Evolutionary conservation across 495 filamentous ascomycete genomes (phyloP).

Genomic region (Cudoniella acicularis): DNA sequence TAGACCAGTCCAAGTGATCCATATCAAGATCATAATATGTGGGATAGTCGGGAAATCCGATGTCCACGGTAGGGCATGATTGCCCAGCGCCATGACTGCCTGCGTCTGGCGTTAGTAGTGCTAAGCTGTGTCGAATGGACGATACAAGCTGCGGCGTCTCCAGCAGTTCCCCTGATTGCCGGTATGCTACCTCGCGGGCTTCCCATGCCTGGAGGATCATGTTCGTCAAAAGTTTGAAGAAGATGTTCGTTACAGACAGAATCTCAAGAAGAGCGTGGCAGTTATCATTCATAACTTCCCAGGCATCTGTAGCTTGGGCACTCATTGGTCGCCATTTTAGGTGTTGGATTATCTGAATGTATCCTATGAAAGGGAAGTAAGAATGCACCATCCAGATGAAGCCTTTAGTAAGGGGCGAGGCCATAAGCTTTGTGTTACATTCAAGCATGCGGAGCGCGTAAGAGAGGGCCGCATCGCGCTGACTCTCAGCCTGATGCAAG

Average conservation of each 20-base stretch:
- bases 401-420: slow-evolving; percentile 35
- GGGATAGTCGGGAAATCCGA: slow-evolving; percentile 20
- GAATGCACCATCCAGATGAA: slow-evolving; percentile 46
- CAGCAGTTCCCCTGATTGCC: slow-evolving; percentile 15
- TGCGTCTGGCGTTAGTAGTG: slow-evolving; percentile 13
- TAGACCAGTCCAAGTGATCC: slow-evolving; percentile 30
- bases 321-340: slow-evolving; percentile 44
- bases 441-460: slow-evolving; percentile 38
- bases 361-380: slow-evolving; percentile 47
- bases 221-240: slow-evolving; percentile 40
- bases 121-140: slow-evolving; percentile 29
- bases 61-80: slow-evolving; percentile 8
- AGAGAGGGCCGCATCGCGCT: slow-evolving; percentile 43
- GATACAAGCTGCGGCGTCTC: slow-evolving; percentile 38
- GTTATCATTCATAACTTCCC: slow-evolving; percentile 35
- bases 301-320: slow-evolving; percentile 45
- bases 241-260: slow-evolving; percentile 10
- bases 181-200: slow-evolving; percentile 32
- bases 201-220: slow-evolving; percentile 47
- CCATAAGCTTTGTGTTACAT: slow-evolving; percentile 43
- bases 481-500: slow-evolving; percentile 10
- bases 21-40: slow-evolving; percentile 23
- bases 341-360: slow-evolving; percentile 48
- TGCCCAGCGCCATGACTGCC: slow-evolving; percentile 15
- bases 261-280: slow-evolving; percentile 32